phyloP scores from a whole-genome alignment of 176 grass and related monocot genomes.

The Tuctoria greenei region DNA sequence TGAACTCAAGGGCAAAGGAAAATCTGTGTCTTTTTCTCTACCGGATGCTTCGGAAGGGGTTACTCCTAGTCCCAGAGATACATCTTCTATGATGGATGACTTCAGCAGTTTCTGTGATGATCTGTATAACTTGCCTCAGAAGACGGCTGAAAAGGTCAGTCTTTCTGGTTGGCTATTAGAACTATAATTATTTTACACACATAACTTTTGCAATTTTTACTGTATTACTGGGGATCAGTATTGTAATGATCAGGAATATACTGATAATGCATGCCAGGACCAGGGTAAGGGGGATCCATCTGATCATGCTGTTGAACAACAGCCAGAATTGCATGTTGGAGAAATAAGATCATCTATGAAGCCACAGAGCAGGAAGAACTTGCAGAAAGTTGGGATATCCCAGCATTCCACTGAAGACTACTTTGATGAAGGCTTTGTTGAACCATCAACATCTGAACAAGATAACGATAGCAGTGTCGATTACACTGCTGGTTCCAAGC shows the following conservation, averaged over 20 bases:
- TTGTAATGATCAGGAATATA: slow-evolving; percentile 30
- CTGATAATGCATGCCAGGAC: neutral
- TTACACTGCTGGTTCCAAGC: slow-evolving; percentile 40
- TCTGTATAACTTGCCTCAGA: slow-evolving; percentile 22
- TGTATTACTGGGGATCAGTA: slow-evolving; percentile 21
- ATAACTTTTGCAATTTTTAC: neutral
- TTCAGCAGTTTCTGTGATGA: slow-evolving; percentile 4
- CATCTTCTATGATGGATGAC: slow-evolving; percentile 23
- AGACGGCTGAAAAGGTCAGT: slow-evolving; percentile 34
- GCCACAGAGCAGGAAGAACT: slow-evolving; percentile 35
- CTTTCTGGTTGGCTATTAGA: neutral
- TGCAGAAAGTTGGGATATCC: slow-evolving; percentile 24
- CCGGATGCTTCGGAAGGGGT: slow-evolving; percentile 27
- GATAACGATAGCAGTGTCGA: slow-evolving; percentile 43
- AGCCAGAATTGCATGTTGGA: slow-evolving; percentile 32
- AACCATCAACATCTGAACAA: slow-evolving; percentile 34
- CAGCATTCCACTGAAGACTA: slow-evolving; percentile 32
- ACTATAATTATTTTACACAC: neutral
- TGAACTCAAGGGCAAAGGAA: slow-evolving; percentile 35
- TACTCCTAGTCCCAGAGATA: slow-evolving; percentile 30
- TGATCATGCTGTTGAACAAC: slow-evolving; percentile 36
- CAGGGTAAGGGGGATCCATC: slow-evolving; percentile 7
- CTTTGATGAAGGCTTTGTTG: slow-evolving; percentile 35
- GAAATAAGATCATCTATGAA: slow-evolving; percentile 29
- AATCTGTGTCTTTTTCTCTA: slow-evolving; percentile 58